Base-by-base conservation (phyloP, 441 rosid species). In the Syzygium syzygioides region DNA sequence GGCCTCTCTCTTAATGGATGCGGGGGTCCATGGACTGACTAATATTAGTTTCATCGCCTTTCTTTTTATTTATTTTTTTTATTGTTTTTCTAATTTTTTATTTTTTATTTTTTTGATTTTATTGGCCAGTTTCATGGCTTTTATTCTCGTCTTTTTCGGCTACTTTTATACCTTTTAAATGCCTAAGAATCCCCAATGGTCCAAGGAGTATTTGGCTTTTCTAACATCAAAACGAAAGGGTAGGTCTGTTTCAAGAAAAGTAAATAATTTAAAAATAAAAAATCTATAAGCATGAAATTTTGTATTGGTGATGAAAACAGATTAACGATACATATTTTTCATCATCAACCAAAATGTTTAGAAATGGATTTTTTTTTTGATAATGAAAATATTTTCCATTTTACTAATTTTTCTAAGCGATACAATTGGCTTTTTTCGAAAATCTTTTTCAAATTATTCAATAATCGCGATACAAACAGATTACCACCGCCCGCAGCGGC, bases 241-340 rank as follows among this genome's bases (percentile, higher is more conserved):
- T 32, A 3, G 25, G 0, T 10, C 7, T 18, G 0, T 19, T 68
- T 68, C 41, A 32, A 4, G 41, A 68, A 68, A 68, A 66, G 4
- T 66, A 19, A 32, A 66, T 0, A 66, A 32, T 18, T 66, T 0
- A 57, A 2, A 56, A 25, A 60, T 7, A 25, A 59, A 59, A 59
- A 59, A 26, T 26, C 6, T 59, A 59, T 3, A 55, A 57, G 11
- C 1, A 4, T 4, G 14, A 6, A 12, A 3, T 60, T 60, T 52
- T 14, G 0, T 60, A 28, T 28, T 7, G 4, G 32, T 60, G 5
- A 60, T 0, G 28, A 0, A 13, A 30, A 6, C n/a, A 15, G 14
- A 62, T 62, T n/a, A 7, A 62, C 17, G 19, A 62, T 14, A n/a
- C 14, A 62, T 62, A n/a, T 62, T 62, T 62, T 0, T 62, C 0